A percentile compares a stretch with the other conserved stretches of the same genome.
These are phyloP conservation scores for Neurospora sp. DNA, from an alignment of 495 filamentous ascomycete genomes.

Conservation along the genomic window DNA sequence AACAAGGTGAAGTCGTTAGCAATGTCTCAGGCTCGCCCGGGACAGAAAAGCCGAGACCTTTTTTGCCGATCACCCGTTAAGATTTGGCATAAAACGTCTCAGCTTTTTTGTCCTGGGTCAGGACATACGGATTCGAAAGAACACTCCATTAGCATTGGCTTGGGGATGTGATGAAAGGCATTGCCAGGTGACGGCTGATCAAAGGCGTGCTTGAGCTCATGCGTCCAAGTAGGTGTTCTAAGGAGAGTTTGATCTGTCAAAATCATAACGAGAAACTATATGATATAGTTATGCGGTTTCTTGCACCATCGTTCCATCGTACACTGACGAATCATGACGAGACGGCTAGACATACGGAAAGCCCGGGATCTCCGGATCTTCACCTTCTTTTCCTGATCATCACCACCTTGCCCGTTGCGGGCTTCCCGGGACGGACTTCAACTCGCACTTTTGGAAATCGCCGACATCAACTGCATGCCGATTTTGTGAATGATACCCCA, in stretches of 20 bases:
- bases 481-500: background rate
- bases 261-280: background rate
- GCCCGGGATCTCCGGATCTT: background rate
- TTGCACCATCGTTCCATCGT: background rate
- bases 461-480: background rate
- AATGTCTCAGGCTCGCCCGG: background rate
- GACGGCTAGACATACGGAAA: background rate
- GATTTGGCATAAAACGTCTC: too few species aligned
- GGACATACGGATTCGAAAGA: background rate
- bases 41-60: too few species aligned
- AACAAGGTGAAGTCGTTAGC: background rate
- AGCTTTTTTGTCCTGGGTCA: background rate
- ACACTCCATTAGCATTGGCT: background rate
- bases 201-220: background rate
- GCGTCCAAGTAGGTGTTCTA: background rate
- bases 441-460: background rate
- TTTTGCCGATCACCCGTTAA: too few species aligned
- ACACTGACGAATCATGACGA: background rate
- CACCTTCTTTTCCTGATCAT: background rate
- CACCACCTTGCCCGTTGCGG: background rate
- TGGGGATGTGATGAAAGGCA: background rate
- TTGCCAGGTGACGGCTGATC: background rate
- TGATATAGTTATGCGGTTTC: background rate
- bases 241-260: background rate
- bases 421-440: background rate